phyloP scores from a whole-genome alignment of 345 rosid genomes.

The Populus deltoides region DNA sequence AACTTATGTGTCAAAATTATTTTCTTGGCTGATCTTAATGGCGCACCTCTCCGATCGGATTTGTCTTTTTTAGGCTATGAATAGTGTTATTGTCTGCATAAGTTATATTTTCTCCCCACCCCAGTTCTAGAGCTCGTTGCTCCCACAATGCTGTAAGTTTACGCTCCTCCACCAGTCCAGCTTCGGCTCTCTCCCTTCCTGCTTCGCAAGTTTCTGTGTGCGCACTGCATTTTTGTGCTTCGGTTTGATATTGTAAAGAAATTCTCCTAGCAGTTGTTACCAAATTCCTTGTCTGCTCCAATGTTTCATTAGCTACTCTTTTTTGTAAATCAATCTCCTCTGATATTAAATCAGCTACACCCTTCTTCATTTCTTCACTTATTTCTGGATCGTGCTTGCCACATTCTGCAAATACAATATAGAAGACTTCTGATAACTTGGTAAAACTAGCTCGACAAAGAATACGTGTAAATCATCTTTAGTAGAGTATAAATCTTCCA shows the following conservation, averaged over 20 bases:
- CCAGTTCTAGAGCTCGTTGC: constrained; percentile 35
- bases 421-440: neutral
- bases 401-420: constrained; percentile 28
- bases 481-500: neutral
- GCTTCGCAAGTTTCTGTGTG: constrained; percentile 38
- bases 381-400: constrained; percentile 30
- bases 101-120: constrained; percentile 26
- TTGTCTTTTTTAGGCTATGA: neutral
- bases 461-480: neutral
- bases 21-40: too few relatives aligned
- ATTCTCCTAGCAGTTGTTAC: constrained; percentile 17
- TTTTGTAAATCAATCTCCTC: constrained; percentile 40
- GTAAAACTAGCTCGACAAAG: neutral
- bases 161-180: constrained; percentile 30
- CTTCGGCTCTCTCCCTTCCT: constrained; percentile 42
- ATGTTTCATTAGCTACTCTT: constrained; percentile 33
- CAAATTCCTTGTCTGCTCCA: constrained; percentile 20
- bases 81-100: neutral
- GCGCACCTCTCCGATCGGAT: too few relatives aligned
- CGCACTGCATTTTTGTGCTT: constrained; percentile 44
- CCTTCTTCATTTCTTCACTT: constrained; percentile 39
- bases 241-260: constrained; percentile 32
- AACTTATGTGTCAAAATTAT: too few relatives aligned
- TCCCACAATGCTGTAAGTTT: constrained; percentile 40
- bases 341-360: constrained; percentile 21